Base-by-base conservation (phyloP, 2,329 filamentous ascomycete species). In the Alternaria sp. region DNA sequence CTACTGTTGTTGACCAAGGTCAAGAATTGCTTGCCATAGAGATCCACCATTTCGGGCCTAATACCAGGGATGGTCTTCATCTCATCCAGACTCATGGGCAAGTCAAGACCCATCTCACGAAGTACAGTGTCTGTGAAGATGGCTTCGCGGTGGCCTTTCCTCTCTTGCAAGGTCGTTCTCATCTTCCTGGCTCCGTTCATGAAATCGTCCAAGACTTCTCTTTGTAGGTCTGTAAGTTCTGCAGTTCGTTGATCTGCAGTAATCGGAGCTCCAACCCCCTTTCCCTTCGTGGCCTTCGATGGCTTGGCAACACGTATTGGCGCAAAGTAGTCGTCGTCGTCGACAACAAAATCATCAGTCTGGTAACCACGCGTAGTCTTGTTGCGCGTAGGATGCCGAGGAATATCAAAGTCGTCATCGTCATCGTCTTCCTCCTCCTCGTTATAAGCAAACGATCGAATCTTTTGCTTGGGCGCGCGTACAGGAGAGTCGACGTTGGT, bases 41-140 rank as follows among this genome's bases (percentile, higher is more conserved):
- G 80, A 44, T 82, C 73, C 24, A 93, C 89, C 71, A 88, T 89
- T 26, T 88, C 86, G 1, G 74, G 64, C 54, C 89, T 84, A 59
- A 94, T 89, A 9, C 85, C 86, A 0, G 84, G 83, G 49, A 94
- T 90, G 8, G 78, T 76, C 32, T 79, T 80, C 87, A 95, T 91
- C 58, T 87, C 81, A 16, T 86, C 84, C 9, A 87, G 70, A 8
- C 82, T 87, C 7, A 81, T 83, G 1, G 91, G 91, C 82, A 91
- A 90, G 34, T 83, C 78, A 51, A 93, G 87, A 12, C 87, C 89
- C 90, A 95, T 94, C 66, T 90, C 86, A 36, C 89, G 87, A 51
- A 93, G 84, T 14, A 92, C 84, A 22, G 83, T 83, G 61, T 93
- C 89, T 0, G 87, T 88, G 73, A 95, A 95, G 0, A 84, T 83